Evolutionary conservation across 2,329 filamentous ascomycete species (phyloP).

Genomic region (Sporothrix brunneoviolacea): DNA sequence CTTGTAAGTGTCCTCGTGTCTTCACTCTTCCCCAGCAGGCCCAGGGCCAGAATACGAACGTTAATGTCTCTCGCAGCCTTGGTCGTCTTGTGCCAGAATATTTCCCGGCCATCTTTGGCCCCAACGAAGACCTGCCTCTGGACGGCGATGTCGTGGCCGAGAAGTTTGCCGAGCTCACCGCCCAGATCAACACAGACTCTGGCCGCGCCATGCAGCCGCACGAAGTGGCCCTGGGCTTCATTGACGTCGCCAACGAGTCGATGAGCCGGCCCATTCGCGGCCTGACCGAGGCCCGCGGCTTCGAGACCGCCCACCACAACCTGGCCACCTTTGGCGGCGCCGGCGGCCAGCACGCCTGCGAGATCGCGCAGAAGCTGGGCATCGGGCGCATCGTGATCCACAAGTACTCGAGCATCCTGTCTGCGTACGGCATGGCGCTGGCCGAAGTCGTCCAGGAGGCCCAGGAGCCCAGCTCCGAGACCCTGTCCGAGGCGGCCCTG

Average conservation of each 20-base stretch:
- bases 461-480: conserved; percentile 63
- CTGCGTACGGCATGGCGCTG: conserved; percentile 85
- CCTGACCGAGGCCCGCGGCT: conserved; percentile 86
- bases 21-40: too few species aligned
- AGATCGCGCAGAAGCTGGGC: conserved; percentile 76
- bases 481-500: conserved; percentile 49
- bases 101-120: conserved; percentile 90
- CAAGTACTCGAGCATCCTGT: conserved; percentile 78
- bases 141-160: conserved; percentile 68
- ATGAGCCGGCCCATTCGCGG: conserved; percentile 88
- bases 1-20: too few species aligned
- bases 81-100: conserved; percentile 79
- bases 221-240: conserved; percentile 80
- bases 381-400: conserved; percentile 81
- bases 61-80: too few species aligned
- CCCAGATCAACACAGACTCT: conserved; percentile 70
- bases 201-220: conserved; percentile 66
- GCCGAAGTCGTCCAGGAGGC: conserved; percentile 88
- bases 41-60: too few species aligned
- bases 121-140: conserved; percentile 73
- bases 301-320: conserved; percentile 82
- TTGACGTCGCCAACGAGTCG: conserved; percentile 82
- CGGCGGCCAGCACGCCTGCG: conserved; percentile 83
- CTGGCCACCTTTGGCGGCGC: conserved; percentile 88
- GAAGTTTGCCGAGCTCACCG: conserved; percentile 67